These are phyloP conservation scores for Candida incommunis DNA, from an alignment of 805 yeast genomes.

Conservation along the genomic window DNA sequence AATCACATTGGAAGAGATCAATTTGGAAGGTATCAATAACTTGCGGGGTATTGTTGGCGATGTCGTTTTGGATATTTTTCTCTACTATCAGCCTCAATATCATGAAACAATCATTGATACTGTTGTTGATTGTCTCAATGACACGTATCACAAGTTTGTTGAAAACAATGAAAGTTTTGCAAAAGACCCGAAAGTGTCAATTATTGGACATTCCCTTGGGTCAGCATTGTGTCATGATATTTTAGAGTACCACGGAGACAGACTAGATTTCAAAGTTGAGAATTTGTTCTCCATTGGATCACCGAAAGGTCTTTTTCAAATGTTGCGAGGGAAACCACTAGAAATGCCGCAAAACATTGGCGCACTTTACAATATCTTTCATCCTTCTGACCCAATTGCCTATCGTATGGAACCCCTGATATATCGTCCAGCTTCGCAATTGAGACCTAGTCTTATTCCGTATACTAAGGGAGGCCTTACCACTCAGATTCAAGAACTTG, in stretches of 20 bases:
- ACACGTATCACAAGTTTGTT: conserved; percentile 41
- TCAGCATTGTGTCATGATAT: conserved; percentile 74
- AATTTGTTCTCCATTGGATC: conserved; percentile 76
- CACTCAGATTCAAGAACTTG: conserved; percentile 26
- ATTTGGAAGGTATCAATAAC: conserved; percentile 59
- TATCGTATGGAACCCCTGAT: conserved; percentile 82
- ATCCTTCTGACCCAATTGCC: conserved; percentile 85
- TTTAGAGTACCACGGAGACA: conserved; percentile 26
- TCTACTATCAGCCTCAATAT: conserved; percentile 59
- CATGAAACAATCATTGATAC: conserved; percentile 44
- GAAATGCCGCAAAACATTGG: conserved; percentile 15
- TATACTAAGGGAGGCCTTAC: conserved; percentile 30
- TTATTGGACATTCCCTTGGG: conserved; percentile 87
- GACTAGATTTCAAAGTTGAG: conserved; percentile 56
- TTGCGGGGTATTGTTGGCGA: conserved; percentile 69
- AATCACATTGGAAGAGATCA: conserved; percentile 45
- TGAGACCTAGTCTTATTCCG: conserved; percentile 45
- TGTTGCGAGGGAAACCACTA: conserved; percentile 42
- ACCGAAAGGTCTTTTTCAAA: conserved; percentile 76
- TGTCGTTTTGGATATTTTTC: conserved; percentile 68
- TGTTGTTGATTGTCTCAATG: conserved; percentile 52
- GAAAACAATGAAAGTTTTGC: conserved; percentile 51
- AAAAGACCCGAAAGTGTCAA: conserved; percentile 57
- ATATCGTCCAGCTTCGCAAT: conserved; percentile 29
- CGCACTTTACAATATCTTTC: conserved; percentile 69